A percentile compares a stretch with the other conserved stretches of the same genome.
Conservation (phyloP, 257 asterid species). For the Plantago ovata region DNA sequence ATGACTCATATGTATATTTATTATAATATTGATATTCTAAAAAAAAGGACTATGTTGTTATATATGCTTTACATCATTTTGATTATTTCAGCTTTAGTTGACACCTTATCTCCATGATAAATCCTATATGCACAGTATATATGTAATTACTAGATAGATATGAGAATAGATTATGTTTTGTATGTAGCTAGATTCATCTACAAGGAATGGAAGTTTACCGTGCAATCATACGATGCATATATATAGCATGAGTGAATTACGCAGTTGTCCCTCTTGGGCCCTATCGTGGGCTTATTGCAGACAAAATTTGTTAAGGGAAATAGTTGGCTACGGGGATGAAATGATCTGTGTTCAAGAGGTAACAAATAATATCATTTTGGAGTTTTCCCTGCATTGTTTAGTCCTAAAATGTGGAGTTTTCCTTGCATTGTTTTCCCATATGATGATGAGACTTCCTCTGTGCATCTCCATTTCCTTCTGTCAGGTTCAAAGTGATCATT, state of each 20-base stretch:
- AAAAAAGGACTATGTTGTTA: too few relatives aligned
- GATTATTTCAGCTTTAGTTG: slow-evolving; percentile 1
- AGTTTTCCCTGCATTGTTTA: neutral
- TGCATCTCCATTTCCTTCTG: neutral
- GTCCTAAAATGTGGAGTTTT: too few relatives aligned
- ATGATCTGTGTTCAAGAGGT: slow-evolving; percentile 99
- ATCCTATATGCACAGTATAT: neutral
- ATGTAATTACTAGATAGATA: too few relatives aligned
- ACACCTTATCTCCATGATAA: neutral
- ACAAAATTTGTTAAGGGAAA: slow-evolving; percentile 89
- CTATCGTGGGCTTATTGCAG: slow-evolving; percentile 97
- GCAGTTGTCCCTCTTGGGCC: slow-evolving; percentile 97
- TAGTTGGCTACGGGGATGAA: slow-evolving; percentile 86
- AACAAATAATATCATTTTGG: slow-evolving; percentile 18
- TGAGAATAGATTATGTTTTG: neutral
- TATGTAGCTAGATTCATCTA: slow-evolving; percentile 26
- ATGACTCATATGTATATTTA: too few relatives aligned
- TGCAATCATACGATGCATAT: slow-evolving; percentile 85
- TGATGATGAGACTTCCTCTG: too few relatives aligned
- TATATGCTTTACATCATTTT: neutral
- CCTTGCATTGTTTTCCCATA: too few relatives aligned
- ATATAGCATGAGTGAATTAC: slow-evolving; percentile 68
- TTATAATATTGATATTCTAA: too few relatives aligned
- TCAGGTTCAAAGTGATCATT: slow-evolving; percentile 94
- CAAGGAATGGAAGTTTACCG: slow-evolving; percentile 85